phyloP scores from a whole-genome alignment of 1,139 yeast genomes.

The Candida glucosophila region DNA sequence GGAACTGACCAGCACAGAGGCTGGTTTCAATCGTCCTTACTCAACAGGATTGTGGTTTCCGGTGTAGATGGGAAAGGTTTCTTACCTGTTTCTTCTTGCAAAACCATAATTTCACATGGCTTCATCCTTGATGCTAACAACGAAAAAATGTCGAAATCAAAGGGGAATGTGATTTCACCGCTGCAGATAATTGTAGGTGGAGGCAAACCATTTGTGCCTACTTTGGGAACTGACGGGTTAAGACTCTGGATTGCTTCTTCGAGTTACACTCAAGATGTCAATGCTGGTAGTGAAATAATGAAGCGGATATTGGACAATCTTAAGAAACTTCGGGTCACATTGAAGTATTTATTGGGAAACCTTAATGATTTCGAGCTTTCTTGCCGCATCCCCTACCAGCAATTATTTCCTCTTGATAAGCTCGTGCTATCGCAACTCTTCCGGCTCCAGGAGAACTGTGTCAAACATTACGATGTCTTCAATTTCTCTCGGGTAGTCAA shows the following conservation, averaged over 20 bases:
- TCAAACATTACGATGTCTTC: constrained; percentile 42
- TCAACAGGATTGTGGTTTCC: constrained; percentile 61
- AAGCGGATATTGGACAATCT: constrained; percentile 71
- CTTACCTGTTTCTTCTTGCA: constrained; percentile 60
- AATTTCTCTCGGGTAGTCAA: constrained; percentile 64
- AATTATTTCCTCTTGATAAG: constrained; percentile 53
- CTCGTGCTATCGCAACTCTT: constrained; percentile 50
- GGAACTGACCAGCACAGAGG: constrained; percentile 98
- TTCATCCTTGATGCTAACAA: constrained; percentile 83
- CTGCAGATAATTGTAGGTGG: constrained; percentile 59
- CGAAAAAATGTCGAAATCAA: constrained; percentile 86
- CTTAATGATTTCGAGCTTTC: constrained; percentile 27
- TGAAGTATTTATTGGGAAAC: constrained; percentile 76
- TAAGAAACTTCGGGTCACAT: constrained; percentile 76
- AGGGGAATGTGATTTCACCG: constrained; percentile 78
- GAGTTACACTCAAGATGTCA: constrained; percentile 75
- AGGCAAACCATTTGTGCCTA: constrained; percentile 44
- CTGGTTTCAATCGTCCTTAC: constrained; percentile 92
- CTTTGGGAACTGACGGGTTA: constrained; percentile 87
- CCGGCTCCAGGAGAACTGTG: constrained; percentile 34
- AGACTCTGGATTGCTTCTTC: constrained; percentile 88
- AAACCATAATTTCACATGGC: constrained; percentile 81
- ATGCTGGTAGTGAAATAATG: constrained; percentile 64
- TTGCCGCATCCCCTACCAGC: constrained; percentile 17
- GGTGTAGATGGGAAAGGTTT: constrained; percentile 21